Evolutionary conservation across 768 basidiomycete genomes (phyloP), one percentile per base, ranked within the genome.

Genomic region (Boletus speciosus): DNA sequence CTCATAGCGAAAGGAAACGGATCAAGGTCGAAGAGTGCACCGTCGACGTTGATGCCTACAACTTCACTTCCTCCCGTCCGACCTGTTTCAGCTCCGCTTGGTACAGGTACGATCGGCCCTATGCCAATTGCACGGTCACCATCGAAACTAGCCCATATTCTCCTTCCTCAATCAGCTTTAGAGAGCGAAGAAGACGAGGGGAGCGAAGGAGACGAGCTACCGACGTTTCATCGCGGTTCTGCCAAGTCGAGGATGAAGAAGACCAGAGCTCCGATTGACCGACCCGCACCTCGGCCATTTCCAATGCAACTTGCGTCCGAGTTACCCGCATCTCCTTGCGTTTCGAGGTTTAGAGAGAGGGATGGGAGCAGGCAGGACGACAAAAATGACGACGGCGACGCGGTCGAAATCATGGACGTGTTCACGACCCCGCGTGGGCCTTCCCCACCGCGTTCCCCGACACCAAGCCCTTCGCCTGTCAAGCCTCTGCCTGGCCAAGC

Each of bases 361-460:
- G 1, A 29, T 11, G 7, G 12, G 10, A 32, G 19, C 31, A 40
- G n/a, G 37, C 23, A 36, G 16, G 39, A 25, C 8, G 49, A 37
- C 11, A 12, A 19, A n/a, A 6, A 49, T 21, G 29, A 52, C 7
- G 47, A 19, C 15, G 43, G 4, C 2, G 53, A 57, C 10, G 12
- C 4, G 35, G 41, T 57, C 21, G 58, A 60, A 44, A 58, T 59
- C 3, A 49, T 55, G 14, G 61, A 68, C 36, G 57, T 63, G 14
- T 68, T 68, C 39, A 60, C 55, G n/a, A 55, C 63, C 10, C 61
- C 66, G 14, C 55, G 51, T 14, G 53, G 43, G 6, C 56, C 56
- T 10, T 61, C 63, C 6, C 66, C 66, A 6, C 63, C 61, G 9
- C 53, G 40, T 16, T 67, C 65, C 31, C 63, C 65, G 1, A 58